Percentiles rank a stretch among this genome's conserved stretches.
Evolutionary conservation across 257 asterid species (phyloP).

Genomic region (Nicotiana tabacum): DNA sequence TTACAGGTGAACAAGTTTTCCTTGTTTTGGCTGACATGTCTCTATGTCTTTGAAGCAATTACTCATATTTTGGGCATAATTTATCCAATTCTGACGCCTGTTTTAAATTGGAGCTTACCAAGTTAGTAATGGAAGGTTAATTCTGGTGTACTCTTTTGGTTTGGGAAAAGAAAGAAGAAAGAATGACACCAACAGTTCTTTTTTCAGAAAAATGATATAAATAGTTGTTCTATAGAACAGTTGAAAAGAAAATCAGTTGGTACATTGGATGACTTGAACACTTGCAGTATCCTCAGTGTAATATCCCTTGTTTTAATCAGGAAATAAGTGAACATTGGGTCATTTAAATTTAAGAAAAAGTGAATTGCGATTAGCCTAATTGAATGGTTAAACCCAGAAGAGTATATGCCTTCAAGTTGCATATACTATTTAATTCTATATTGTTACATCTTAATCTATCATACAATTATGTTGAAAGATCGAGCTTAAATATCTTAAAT

Average conservation of each 20-base stretch:
- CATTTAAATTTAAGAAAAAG: not conserved
- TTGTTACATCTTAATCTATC: not conserved
- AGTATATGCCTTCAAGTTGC: not conserved
- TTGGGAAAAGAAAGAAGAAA: not conserved
- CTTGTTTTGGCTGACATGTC: not conserved
- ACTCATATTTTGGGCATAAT: not conserved
- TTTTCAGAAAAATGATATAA: not conserved
- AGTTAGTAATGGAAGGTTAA: not conserved
- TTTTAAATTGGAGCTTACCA: not conserved
- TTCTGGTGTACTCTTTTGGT: not conserved
- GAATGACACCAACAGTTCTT: too few relatives aligned
- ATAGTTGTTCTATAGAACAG: too few relatives aligned
- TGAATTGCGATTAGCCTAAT: not conserved
- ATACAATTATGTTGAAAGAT: not conserved
- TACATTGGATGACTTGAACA: too few relatives aligned
- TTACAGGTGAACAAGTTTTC: conserved; percentile 54
- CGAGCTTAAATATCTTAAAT: not conserved
- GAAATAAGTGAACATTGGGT: not conserved
- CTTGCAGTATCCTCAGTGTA: not conserved
- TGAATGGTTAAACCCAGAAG: not conserved
- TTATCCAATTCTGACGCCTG: not conserved
- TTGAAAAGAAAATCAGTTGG: too few relatives aligned
- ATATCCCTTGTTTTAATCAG: not conserved
- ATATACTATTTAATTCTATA: not conserved
- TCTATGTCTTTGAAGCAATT: not conserved